Evolutionary conservation across 805 yeast species (phyloP).

Genomic region (Candida dajiaensis): DNA sequence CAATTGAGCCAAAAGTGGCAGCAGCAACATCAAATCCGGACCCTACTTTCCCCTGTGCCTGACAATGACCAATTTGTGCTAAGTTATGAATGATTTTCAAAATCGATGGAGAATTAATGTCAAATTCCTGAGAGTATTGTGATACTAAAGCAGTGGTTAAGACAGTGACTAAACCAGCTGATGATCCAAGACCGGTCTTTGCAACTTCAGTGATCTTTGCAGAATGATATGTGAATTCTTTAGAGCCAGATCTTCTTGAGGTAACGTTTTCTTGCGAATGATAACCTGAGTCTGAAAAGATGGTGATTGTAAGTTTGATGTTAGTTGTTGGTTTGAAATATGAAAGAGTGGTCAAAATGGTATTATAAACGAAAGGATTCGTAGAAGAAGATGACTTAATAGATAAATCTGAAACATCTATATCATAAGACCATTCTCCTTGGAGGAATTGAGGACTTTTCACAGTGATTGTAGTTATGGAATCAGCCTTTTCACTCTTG

Average conservation of each 20-base stretch:
- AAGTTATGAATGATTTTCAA: constrained; percentile 61
- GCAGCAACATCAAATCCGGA: constrained; percentile 98
- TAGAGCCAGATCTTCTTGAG: constrained; percentile 28
- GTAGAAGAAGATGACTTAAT: constrained; percentile 29
- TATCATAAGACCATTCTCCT: constrained; percentile 62
- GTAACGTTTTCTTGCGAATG: constrained; percentile 64
- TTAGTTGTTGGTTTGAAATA: constrained; percentile 34
- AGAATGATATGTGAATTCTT: constrained; percentile 54
- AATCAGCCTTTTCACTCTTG: not conserved
- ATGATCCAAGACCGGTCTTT: constrained; percentile 93
- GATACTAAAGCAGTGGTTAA: constrained; percentile 64
- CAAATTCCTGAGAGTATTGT: constrained; percentile 32
- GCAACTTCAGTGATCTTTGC: constrained; percentile 64
- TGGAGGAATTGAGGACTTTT: constrained; percentile 71
- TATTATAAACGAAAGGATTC: constrained; percentile 75
- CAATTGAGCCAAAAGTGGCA: constrained; percentile 86
- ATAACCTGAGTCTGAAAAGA: constrained; percentile 83
- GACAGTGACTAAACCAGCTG: constrained; percentile 88
- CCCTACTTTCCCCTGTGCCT: constrained; percentile 92
- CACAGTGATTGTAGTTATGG: constrained; percentile 32
- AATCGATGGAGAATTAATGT: constrained; percentile 21
- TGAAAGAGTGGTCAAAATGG: constrained; percentile 47
- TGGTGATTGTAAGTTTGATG: constrained; percentile 39
- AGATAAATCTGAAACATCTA: constrained; percentile 14
- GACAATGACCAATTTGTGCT: constrained; percentile 86